These are phyloP conservation scores for Knufia petricola DNA, from an alignment of 2,329 filamentous ascomycete species.

Conservation along the genomic window DNA sequence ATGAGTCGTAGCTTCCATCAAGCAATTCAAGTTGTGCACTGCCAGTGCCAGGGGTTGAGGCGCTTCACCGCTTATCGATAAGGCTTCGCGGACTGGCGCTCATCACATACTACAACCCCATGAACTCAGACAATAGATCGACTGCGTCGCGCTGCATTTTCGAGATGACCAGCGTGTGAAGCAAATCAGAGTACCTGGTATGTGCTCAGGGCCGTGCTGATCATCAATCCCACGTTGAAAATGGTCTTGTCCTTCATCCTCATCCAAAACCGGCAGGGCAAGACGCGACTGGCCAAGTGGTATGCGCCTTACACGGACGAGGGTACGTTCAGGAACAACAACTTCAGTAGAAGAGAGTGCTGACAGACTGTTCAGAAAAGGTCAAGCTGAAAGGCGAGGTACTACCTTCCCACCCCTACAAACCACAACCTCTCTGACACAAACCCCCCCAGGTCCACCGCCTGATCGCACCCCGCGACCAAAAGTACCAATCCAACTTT, in stretches of 20 bases:
- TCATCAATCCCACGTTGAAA: neutral
- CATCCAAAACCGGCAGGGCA: constrained; percentile 90
- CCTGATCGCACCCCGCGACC: constrained; percentile 91
- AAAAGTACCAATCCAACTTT: constrained; percentile 99
- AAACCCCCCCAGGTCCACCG: constrained; percentile 69
- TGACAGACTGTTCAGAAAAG: constrained; percentile 53
- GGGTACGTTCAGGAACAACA: constrained; percentile 9
- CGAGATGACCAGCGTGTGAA: too few relatives aligned
- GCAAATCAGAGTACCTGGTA: too few relatives aligned
- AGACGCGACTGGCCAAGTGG: constrained; percentile 97
- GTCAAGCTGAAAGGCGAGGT: constrained; percentile 98
- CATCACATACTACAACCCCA: too few relatives aligned
- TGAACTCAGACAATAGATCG: too few relatives aligned
- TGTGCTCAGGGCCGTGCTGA: too few relatives aligned
- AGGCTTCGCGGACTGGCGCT: too few relatives aligned
- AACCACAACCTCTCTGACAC: neutral
- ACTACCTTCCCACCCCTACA: constrained; percentile 24
- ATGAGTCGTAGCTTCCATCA: too few relatives aligned
- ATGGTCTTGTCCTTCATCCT: constrained; percentile 76
- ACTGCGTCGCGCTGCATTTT: too few relatives aligned
- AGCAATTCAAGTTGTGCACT: too few relatives aligned
- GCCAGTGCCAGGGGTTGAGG: too few relatives aligned
- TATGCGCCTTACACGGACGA: constrained; percentile 98
- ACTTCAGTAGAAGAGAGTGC: too few relatives aligned
- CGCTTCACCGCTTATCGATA: too few relatives aligned